These are phyloP conservation scores for Globisporangium middletonii DNA, from an alignment of 352 stramenopile genomes.

Conservation along the genomic window DNA sequence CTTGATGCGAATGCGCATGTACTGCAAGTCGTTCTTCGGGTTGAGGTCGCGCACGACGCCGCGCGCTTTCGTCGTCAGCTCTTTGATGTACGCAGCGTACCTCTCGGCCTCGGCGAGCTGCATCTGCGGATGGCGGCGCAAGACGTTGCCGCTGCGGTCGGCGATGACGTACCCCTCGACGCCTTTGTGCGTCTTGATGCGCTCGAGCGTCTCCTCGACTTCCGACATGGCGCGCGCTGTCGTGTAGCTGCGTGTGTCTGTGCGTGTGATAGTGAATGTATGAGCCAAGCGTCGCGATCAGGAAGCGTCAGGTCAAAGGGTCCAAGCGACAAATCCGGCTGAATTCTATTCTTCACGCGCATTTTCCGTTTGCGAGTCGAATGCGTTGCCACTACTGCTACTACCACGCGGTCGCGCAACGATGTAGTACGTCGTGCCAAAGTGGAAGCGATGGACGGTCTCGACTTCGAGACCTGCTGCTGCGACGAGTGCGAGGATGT, in stretches of 20 bases:
- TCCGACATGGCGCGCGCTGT: slow-evolving; percentile 53
- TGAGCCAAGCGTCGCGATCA: not conserved
- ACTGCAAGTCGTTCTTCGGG: slow-evolving; percentile 93
- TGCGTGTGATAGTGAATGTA: not conserved
- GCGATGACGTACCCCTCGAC: slow-evolving; percentile 95
- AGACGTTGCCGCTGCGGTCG: slow-evolving; percentile 85
- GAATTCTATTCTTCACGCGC: not conserved
- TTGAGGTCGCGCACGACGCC: slow-evolving; percentile 93
- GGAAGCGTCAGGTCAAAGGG: not conserved
- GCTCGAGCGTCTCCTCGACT: slow-evolving; percentile 93
- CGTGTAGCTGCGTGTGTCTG: not conserved
- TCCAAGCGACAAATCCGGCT: not conserved
- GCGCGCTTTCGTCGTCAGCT: slow-evolving; percentile 86
- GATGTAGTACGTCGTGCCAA: slow-evolving; percentile 94
- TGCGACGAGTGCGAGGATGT: slow-evolving; percentile 89
- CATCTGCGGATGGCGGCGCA: slow-evolving; percentile 89
- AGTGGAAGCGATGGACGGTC: slow-evolving; percentile 89
- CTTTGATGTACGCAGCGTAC: slow-evolving; percentile 90
- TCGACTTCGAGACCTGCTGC: slow-evolving; percentile 82
- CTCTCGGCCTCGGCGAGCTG: slow-evolving; percentile 86
- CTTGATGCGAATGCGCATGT: slow-evolving; percentile 91
- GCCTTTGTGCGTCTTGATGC: slow-evolving; percentile 93
- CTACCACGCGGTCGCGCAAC: slow-evolving; percentile 37
- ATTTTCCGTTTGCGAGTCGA: not conserved
- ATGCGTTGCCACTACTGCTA: not conserved